Conservation (phyloP, 352 stramenopile species). For the Discostella stelligera region DNA sequence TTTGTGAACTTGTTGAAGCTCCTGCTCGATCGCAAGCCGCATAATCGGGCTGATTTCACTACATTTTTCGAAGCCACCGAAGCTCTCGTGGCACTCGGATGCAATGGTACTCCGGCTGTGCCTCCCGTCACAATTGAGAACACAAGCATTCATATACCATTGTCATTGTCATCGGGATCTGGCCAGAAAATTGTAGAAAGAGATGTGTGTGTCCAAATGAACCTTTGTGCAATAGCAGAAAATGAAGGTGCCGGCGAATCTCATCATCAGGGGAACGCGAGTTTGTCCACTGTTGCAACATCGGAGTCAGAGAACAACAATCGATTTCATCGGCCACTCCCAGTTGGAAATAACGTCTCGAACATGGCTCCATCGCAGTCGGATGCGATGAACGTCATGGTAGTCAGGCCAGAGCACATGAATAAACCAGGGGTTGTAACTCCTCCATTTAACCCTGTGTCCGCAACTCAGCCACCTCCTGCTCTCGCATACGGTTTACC, state of each 20-base stretch:
- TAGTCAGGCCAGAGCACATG: slow-evolving; percentile 27
- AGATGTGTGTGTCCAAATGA: slow-evolving; percentile 42
- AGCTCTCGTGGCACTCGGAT: slow-evolving; percentile 75
- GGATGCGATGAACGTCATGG: slow-evolving; percentile 20
- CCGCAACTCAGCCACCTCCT: slow-evolving; percentile 31
- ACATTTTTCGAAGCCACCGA: slow-evolving; percentile 86
- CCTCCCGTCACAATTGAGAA: background rate
- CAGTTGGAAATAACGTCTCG: slow-evolving; percentile 20
- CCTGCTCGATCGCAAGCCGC: slow-evolving; percentile 87
- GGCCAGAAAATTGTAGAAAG: slow-evolving; percentile 28
- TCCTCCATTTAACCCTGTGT: slow-evolving; percentile 39
- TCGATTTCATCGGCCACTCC: slow-evolving; percentile 2
- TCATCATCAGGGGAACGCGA: slow-evolving; percentile 20
- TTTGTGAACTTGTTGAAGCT: slow-evolving; percentile 85
- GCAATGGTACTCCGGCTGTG: slow-evolving; percentile 45
- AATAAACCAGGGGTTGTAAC: slow-evolving; percentile 51
- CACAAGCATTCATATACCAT: background rate
- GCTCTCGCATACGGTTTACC: slow-evolving; percentile 23
- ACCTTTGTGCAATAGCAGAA: slow-evolving; percentile 76
- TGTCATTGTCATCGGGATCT: slow-evolving; percentile 5
- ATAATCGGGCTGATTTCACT: slow-evolving; percentile 87
- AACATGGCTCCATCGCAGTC: slow-evolving; percentile 29
- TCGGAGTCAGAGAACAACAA: slow-evolving; percentile 43
- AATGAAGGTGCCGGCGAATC: slow-evolving; percentile 49
- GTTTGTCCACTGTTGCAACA: slow-evolving; percentile 26